Evolutionary conservation across 257 asterid genomes (phyloP).

Genomic region (Coffea eugenioides): DNA sequence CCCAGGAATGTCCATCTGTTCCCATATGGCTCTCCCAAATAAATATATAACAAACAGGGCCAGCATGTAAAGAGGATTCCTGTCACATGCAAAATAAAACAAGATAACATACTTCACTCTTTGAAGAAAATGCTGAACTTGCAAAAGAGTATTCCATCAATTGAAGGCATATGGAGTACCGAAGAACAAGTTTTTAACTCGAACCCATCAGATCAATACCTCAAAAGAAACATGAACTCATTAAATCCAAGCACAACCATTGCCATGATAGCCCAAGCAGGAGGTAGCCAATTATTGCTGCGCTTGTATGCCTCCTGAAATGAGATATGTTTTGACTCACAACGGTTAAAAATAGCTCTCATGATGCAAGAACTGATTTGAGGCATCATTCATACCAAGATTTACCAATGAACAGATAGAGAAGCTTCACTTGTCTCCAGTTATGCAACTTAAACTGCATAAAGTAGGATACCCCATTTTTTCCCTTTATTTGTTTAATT

Average conservation of each 20-base stretch:
- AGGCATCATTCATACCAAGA: not conserved
- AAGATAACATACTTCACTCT: not conserved
- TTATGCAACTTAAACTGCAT: not conserved
- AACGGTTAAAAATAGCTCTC: not conserved
- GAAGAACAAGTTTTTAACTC: not conserved
- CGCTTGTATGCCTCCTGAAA: slow-evolving; percentile 51
- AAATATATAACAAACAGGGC: slow-evolving; percentile 40
- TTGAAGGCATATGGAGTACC: not conserved
- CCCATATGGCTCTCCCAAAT: slow-evolving; percentile 55
- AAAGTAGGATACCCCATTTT: not conserved
- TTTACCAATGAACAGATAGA: not conserved
- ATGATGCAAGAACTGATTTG: not conserved
- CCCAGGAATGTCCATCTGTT: slow-evolving; percentile 48
- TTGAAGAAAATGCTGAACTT: not conserved
- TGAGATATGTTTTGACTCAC: slow-evolving; percentile 1
- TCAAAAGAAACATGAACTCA: slow-evolving; percentile 63
- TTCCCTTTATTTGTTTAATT: not conserved
- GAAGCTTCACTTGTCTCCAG: not conserved
- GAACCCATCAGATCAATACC: slow-evolving; percentile 27
- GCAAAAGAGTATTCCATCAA: not conserved
- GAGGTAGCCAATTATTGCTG: slow-evolving; percentile 59
- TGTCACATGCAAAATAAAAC: slow-evolving; percentile 25
- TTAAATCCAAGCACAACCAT: slow-evolving; percentile 62
- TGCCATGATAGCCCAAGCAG: slow-evolving; percentile 63
- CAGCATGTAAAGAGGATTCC: slow-evolving; percentile 62